Evolutionary conservation across 768 basidiomycete genomes (phyloP).

Genomic region (Agrocybe pediades): DNA sequence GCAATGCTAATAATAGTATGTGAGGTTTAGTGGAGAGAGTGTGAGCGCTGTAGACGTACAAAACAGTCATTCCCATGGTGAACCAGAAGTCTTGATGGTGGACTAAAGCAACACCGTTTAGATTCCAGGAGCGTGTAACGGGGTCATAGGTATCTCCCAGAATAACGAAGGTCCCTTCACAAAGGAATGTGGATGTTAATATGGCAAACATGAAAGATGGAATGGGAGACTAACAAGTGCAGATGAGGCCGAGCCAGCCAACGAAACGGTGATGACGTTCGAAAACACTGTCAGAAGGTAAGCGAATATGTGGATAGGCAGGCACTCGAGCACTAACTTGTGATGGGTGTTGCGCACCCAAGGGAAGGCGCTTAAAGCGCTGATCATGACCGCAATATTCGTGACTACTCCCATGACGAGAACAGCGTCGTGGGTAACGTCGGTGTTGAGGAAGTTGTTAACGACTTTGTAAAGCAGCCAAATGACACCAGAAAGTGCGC

Average conservation of each 20-base stretch:
- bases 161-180: slow-evolving; percentile 64
- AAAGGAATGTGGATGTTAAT: slow-evolving; percentile 1
- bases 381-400: slow-evolving; percentile 55
- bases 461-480: slow-evolving; percentile 72
- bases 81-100: slow-evolving; percentile 81
- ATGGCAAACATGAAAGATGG: background rate
- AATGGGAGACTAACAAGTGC: slow-evolving; percentile 43
- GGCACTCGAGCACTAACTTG: slow-evolving; percentile 52
- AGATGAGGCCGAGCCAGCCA: slow-evolving; percentile 67
- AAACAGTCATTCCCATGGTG: slow-evolving; percentile 68
- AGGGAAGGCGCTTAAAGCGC: slow-evolving; percentile 68
- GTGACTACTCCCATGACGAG: slow-evolving; percentile 65
- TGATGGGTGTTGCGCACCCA: slow-evolving; percentile 83
- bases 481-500: slow-evolving; percentile 66
- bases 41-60: slow-evolving; percentile 44
- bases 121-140: slow-evolving; percentile 56
- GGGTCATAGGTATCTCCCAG: slow-evolving; percentile 65
- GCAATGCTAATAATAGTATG: slow-evolving; percentile 48
- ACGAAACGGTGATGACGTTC: slow-evolving; percentile 81
- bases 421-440: slow-evolving; percentile 54
- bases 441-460: slow-evolving; percentile 51
- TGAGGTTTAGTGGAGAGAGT: slow-evolving; percentile 10
- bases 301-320: slow-evolving; percentile 3
- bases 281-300: slow-evolving; percentile 53
- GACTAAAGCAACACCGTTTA: slow-evolving; percentile 53